A percentile compares a stretch with the other conserved stretches of the same genome.
Evolutionary conservation across 73 alveolate genomes (phyloP).

Genomic region (Paramecium tetraurelia): DNA sequence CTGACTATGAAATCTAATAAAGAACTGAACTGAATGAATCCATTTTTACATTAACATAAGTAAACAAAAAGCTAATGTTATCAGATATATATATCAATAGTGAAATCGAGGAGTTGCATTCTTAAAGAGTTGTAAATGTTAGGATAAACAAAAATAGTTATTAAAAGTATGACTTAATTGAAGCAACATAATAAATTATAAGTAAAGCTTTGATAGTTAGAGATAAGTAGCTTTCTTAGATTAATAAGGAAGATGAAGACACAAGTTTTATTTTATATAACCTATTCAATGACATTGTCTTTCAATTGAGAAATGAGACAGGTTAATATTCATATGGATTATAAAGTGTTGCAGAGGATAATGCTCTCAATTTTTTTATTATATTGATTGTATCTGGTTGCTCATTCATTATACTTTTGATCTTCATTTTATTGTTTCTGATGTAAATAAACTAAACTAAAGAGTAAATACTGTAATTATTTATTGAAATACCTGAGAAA

Average conservation of each 20-base stretch:
- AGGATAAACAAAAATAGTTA: not conserved
- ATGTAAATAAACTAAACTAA: not conserved
- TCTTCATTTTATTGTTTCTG: not conserved
- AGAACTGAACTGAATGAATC: not conserved
- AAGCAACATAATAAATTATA: not conserved
- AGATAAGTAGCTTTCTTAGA: not conserved
- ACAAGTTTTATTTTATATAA: not conserved
- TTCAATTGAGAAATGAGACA: not conserved
- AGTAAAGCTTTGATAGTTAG: not conserved
- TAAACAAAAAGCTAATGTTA: not conserved
- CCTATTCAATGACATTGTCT: not conserved
- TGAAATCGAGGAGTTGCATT: not conserved
- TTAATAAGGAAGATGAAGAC: not conserved
- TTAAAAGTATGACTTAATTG: not conserved
- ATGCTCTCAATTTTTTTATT: not conserved
- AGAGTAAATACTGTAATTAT: not conserved
- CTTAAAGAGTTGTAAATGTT: not conserved
- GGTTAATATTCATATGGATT: not conserved
- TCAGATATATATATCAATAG: not conserved
- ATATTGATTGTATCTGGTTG: not conserved
- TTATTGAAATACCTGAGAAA: constrained; percentile 4
- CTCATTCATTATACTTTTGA: not conserved
- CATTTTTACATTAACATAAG: not conserved
- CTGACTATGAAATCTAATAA: not conserved
- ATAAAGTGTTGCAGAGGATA: not conserved